Evolutionary conservation across 495 filamentous ascomycete species (phyloP).

Genomic region (Aspergillus panamensis): DNA sequence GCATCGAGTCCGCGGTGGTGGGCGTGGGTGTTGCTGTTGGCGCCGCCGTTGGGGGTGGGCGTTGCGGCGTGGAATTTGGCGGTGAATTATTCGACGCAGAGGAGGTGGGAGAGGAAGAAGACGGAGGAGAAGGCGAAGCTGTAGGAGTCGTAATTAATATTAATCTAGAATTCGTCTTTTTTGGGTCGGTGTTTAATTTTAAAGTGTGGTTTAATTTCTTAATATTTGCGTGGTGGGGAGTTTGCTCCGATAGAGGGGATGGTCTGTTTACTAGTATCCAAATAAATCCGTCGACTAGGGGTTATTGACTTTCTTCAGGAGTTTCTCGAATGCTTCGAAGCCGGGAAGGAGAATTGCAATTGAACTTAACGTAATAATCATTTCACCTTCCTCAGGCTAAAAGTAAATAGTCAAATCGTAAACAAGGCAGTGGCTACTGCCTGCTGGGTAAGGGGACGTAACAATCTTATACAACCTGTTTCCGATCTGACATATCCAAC

Average conservation of each 20-base stretch:
- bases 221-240: too few relatives aligned
- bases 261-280: too few relatives aligned
- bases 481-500: too few relatives aligned
- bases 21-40: constrained; percentile 66
- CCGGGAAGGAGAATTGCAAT: not conserved
- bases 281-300: too few relatives aligned
- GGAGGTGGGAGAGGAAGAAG: constrained; percentile 65
- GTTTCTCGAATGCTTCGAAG: not conserved
- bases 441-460: not conserved
- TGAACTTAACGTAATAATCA: too few relatives aligned
- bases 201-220: not conserved
- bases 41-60: constrained; percentile 66
- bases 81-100: constrained; percentile 62
- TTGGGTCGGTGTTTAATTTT: constrained; percentile 1
- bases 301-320: too few relatives aligned
- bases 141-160: constrained; percentile 26
- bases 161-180: not conserved
- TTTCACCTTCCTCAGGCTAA: too few relatives aligned
- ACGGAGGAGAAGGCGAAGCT: constrained; percentile 66
- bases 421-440: not conserved
- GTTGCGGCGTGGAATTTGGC: constrained; percentile 64
- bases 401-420: too few relatives aligned
- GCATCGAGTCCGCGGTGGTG: constrained; percentile 72
- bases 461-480: not conserved
- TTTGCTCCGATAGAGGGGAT: too few relatives aligned